These are phyloP conservation scores for Rhodosporidiobolus odoratus DNA, from an alignment of 768 basidiomycete genomes.

Conservation along the genomic window DNA sequence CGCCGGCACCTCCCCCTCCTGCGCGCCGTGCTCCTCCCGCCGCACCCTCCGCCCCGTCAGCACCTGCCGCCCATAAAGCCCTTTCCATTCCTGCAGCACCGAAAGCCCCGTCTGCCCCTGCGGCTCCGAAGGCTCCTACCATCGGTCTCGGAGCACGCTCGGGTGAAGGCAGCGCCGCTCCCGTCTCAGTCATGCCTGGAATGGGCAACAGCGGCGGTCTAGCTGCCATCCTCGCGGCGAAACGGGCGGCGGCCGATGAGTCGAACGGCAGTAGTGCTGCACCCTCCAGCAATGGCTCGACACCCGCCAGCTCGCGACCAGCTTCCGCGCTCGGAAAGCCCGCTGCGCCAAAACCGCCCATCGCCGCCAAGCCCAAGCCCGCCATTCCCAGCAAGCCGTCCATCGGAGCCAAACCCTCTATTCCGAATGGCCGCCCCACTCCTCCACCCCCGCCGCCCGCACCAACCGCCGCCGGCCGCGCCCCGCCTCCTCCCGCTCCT, in stretches of 20 bases:
- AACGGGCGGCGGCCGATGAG: slow-evolving; percentile 38
- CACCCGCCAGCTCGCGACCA: slow-evolving; percentile 49
- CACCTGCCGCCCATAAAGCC: slow-evolving; percentile 21
- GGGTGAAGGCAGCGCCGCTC: slow-evolving; percentile 65
- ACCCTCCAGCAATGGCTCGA: slow-evolving; percentile 43
- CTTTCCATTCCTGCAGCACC: not conserved
- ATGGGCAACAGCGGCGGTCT: slow-evolving; percentile 49
- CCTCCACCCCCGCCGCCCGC: not conserved
- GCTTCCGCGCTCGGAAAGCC: slow-evolving; percentile 50
- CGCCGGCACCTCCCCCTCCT: slow-evolving; percentile 57
- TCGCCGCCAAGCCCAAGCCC: slow-evolving; percentile 56
- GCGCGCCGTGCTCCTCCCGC: slow-evolving; percentile 51
- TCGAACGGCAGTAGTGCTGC: slow-evolving; percentile 60
- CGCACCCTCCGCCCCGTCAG: slow-evolving; percentile 47
- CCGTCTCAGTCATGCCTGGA: slow-evolving; percentile 74
- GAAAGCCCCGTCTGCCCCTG: slow-evolving; percentile 6
- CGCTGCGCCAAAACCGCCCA: slow-evolving; percentile 54
- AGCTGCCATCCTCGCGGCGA: slow-evolving; percentile 37
- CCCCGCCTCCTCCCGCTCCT: slow-evolving; percentile 24
- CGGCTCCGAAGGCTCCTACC: slow-evolving; percentile 1
- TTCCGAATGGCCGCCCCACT: slow-evolving; percentile 46
- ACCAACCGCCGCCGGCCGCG: not conserved
- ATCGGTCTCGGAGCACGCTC: slow-evolving; percentile 47
- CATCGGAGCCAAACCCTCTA: slow-evolving; percentile 58
- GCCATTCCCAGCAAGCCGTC: slow-evolving; percentile 48